Percentiles rank a stretch among this genome's conserved stretches.
These are phyloP conservation scores for Thermoascus crustaceus DNA, from an alignment of 2,329 filamentous ascomycete genomes.

Conservation along the genomic window DNA sequence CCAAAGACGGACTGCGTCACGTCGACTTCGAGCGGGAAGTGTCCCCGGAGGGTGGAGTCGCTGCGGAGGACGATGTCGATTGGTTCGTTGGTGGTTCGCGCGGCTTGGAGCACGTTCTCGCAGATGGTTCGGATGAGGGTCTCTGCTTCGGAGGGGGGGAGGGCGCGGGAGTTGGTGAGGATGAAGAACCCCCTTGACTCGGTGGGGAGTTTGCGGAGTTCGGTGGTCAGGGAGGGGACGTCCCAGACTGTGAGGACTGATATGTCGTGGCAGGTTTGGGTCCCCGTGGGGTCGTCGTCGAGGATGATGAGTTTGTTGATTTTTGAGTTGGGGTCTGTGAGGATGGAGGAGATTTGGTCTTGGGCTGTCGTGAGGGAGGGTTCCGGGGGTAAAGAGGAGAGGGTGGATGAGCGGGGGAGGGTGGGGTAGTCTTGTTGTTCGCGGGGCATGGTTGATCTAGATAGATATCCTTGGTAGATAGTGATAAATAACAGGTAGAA, in stretches of 20 bases:
- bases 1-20: constrained; percentile 45
- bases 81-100: constrained; percentile 26
- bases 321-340: no score
- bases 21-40: constrained; percentile 50
- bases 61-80: constrained; percentile 51
- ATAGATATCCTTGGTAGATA: no score
- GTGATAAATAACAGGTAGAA: no score
- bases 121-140: constrained; percentile 46
- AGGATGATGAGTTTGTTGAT: no score
- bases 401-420: no score
- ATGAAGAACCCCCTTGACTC: constrained; percentile 50
- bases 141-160: constrained; percentile 43
- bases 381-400: no score
- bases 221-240: constrained; percentile 33
- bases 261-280: constrained; percentile 53
- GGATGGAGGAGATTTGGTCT: no score
- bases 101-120: constrained; percentile 40
- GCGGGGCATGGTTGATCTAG: no score
- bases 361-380: no score
- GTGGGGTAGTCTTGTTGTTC: no score
- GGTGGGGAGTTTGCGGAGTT: constrained; percentile 32
- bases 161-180: constrained; percentile 51
- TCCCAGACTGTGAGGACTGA: constrained; percentile 50
- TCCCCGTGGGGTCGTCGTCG: constrained; percentile 54
- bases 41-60: constrained; percentile 50